Base-by-base conservation (phyloP, 805 yeast genomes). In the Gaillardinia entomophila region DNA sequence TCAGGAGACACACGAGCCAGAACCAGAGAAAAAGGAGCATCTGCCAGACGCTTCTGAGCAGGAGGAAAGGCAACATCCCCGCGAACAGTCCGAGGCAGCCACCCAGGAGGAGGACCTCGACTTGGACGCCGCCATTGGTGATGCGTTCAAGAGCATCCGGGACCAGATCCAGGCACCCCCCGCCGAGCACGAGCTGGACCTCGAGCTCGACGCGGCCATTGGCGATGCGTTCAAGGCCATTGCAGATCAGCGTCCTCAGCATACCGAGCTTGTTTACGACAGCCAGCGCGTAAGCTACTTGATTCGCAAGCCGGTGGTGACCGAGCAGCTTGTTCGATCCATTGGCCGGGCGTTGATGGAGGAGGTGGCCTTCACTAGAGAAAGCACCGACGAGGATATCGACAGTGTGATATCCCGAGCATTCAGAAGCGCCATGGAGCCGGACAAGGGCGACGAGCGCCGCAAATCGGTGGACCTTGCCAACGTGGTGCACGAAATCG, bases 181-280 rank as follows among this genome's bases (percentile, higher is more conserved):
- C 14, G 18, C 14, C 5, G 36, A 33, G 6, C 26, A 32, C 6
- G 24, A 16, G 4, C 28, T 30, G 3, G 51, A 46, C 27, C 34
- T 33, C 10, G 46, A 50, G 24, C 32, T 55, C 16, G 51, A 48
- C 11, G 50, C 43, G 18, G 61, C 57, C 14, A 58, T 58, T 16
- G 64, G 62, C 4, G 43, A 53, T 30, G 64, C 57, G 3, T 53
- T 58, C 36, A 34, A 37, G 18, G 31, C 32, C 13, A 34, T 41
- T 15, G 28, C 36, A 10, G 33, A 25, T 11, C 19, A 28, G 4
- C 10, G 18, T 23, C 27, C 16, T 10, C 27, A 22, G 6, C 22
- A 10, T 6, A 19, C 22, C 6, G 22, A 19, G 22, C 6, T 19
- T 19, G 10, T 19, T 19, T 19, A 19, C 10, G 22, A 19, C 10